Percentiles rank a stretch among this genome's conserved stretches.
These are phyloP conservation scores for Dalbergia cochinchinensis DNA, from an alignment of 306 rosid genomes.

Conservation along the genomic window DNA sequence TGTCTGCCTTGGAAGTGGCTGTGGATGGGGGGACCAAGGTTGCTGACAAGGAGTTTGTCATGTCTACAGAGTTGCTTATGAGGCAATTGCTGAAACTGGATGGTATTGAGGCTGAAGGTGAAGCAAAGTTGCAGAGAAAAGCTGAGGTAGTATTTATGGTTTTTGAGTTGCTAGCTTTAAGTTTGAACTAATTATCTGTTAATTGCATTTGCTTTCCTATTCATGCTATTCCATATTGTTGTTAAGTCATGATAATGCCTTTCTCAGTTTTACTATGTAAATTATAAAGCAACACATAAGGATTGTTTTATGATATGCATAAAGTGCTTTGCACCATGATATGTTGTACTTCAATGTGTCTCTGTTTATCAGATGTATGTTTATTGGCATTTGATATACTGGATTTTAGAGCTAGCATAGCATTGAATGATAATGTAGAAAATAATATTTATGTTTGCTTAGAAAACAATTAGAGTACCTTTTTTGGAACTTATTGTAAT, in stretches of 20 bases:
- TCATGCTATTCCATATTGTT: background rate
- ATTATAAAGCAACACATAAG: background rate
- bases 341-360: background rate
- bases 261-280: background rate
- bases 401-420: constrained; percentile 21
- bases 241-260: constrained; percentile 15
- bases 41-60: constrained; percentile 73
- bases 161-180: background rate
- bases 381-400: constrained; percentile 13
- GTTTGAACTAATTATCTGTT: constrained; percentile 20
- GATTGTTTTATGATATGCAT: background rate
- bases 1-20: constrained; percentile 76
- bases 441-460: background rate
- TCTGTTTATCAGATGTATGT: constrained; percentile 1
- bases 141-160: constrained; percentile 68
- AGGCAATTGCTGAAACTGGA: constrained; percentile 85
- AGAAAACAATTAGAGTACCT: background rate
- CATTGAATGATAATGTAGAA: background rate
- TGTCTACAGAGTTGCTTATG: constrained; percentile 84
- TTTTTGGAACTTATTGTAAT: background rate
- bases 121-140: constrained; percentile 82
- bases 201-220: constrained; percentile 13
- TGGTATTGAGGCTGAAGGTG: constrained; percentile 86
- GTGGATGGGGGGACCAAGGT: constrained; percentile 76
- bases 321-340: background rate